Base-by-base conservation (phyloP, 352 stramenopile species). In the Phytophthora palmivora region DNA sequence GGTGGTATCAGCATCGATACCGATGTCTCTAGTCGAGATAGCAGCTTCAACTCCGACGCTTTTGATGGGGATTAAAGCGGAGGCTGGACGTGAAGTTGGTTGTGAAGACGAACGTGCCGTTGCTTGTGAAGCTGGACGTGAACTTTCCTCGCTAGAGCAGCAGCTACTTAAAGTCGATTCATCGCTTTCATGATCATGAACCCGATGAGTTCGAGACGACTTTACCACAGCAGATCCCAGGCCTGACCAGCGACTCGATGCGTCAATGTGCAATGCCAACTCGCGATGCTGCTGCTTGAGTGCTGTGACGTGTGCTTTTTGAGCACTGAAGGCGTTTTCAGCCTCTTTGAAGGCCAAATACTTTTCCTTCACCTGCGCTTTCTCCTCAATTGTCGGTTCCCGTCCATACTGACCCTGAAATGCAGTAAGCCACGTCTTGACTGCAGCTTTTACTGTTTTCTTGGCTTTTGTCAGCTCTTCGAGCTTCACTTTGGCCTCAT, bases 341-440 rank as follows among this genome's bases (percentile, higher is more conserved):
- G 65, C 70, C n/a, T 73, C 68, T 60, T 94, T 92, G 71, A 94
- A 94, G 18, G 70, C 68, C 18, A 91, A 19, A 37, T 94, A 94
- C 30, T 89, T 58, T 18, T 90, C 80, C 41, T 92, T 92, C 26
- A 92, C 85, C 33, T 84, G 70, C 7, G 83, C 72, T 45, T 94
- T 92, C 37, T 94, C 85, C n/a, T 90, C 75, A n/a, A 92, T 84
- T 19, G 71, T 78, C 6, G 83, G 85, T 0, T 92, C 83, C 0
- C 80, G 72, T 0, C 67, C 61, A 45, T 89, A 59, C 32, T 69
- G 57, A 10, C 44, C 39, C 51, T 88, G 71, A 32, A 94, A 94
- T 3, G 70, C 69, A 7, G 63, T 47, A 15, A 94, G 67, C 85
- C 83, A 94, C 6, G 60, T 43, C 63, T 91, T 94, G 48, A 94